Evolutionary conservation across 371 early-diverging fungal genomes (phyloP), one percentile per base, ranked within the genome.

Genomic region (Dentiscutata heterogama): DNA sequence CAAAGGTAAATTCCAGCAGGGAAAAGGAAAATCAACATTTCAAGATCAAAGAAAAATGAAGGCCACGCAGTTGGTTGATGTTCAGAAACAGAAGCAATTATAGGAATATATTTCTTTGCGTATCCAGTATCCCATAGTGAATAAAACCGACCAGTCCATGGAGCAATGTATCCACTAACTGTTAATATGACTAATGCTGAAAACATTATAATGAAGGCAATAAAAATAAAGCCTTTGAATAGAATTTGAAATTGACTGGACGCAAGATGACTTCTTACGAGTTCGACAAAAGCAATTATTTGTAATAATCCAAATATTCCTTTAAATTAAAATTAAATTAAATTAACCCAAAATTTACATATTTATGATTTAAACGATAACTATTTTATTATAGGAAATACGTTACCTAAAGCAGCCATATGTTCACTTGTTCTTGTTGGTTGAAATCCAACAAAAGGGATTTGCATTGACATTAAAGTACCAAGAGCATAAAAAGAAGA

Each of bases 51-150:
- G 90, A 99, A 99, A 92, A 98, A 98, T 50, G 97, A 95, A n/a
- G 98, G 91, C 99, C 99, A 99, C 0, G 99, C 94, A 3, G 99
- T 98, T 35, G 99, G 99, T 87, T 99, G 99, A 90, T 99, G 99
- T 86, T 99, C 99, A 10, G 98, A 98, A 29, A 99, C 99, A 8
- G 99, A 99, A 0, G 99, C 99, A 86, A 99, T 99, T 83, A 99
- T 98, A 1, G 99, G 99, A 86, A 99, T 99, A 86, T 99, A 94
- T 77, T 95, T 96, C 89, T 98, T 98, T 77, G 99, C 99, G 85
- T 99, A 99, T 8, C 96, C 96, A 5, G 99, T 99, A 87, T 99
- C 97, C 95, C 97, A 99, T 51, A 99, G 93, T 16, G 99, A 99
- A 87, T 99, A 99, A 91, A 98, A 99, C 42, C 99, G 95, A 22